These are phyloP conservation scores for Ulota crispa DNA, from an alignment of 225 moss, liverwort and hornwort species.

Conservation along the genomic window DNA sequence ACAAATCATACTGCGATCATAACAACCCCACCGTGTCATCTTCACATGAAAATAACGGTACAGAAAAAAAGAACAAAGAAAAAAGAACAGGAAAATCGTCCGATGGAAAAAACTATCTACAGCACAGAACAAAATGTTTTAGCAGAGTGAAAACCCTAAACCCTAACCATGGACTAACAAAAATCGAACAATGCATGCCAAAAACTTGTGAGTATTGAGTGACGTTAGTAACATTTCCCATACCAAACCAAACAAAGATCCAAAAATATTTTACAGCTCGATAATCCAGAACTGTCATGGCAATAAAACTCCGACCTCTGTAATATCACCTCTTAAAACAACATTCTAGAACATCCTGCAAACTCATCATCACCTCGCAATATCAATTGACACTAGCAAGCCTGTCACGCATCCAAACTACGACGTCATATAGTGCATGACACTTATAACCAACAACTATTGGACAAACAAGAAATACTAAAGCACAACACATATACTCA, in stretches of 20 bases:
- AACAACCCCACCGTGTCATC: constrained; percentile 23
- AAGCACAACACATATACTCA: too few species aligned
- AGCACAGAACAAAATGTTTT: background rate
- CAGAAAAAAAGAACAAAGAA: background rate
- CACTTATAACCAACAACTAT: too few species aligned
- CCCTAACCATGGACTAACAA: constrained; percentile 6
- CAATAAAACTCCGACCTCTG: background rate
- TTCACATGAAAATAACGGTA: background rate
- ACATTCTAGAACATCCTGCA: background rate
- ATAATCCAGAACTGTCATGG: background rate
- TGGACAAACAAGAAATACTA: too few species aligned
- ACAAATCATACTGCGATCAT: constrained; percentile 76
- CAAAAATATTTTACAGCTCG: background rate
- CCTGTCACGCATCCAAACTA: background rate
- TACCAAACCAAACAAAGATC: background rate
- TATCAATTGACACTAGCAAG: background rate
- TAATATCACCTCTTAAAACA: background rate
- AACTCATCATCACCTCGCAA: background rate
- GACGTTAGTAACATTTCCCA: background rate
- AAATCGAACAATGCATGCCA: background rate
- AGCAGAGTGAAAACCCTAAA: background rate
- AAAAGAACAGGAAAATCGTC: background rate
- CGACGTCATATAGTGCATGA: too few species aligned
- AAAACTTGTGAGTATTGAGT: background rate
- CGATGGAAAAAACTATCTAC: background rate